phyloP scores from a whole-genome alignment of 345 rosid genomes.

The Eucalyptus microcorys region DNA sequence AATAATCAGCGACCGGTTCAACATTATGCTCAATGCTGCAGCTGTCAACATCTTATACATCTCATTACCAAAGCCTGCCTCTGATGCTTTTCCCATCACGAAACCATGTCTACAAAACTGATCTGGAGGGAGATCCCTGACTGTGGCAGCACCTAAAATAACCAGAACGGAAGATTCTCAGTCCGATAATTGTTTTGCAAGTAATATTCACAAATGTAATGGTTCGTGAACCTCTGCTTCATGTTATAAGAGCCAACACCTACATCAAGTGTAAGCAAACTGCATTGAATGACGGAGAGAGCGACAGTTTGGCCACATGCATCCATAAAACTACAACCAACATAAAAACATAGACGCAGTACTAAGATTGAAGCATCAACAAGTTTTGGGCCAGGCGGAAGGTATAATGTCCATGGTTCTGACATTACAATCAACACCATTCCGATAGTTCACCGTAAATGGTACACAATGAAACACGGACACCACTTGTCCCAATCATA shows the following conservation, averaged over 20 bases:
- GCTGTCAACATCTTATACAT: constrained; percentile 91
- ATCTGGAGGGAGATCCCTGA: constrained; percentile 68
- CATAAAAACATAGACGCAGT: not conserved
- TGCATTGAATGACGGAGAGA: not conserved
- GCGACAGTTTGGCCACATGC: not conserved
- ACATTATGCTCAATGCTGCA: constrained; percentile 81
- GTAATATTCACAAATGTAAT: not conserved
- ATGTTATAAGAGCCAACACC: not conserved
- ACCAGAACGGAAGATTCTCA: not conserved
- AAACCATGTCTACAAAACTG: constrained; percentile 74
- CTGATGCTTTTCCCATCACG: constrained; percentile 88
- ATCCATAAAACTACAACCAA: not conserved
- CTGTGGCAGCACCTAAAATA: constrained; percentile 52
- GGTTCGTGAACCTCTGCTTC: not conserved
- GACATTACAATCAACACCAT: not conserved
- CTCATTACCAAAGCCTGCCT: constrained; percentile 97
- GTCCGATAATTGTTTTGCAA: not conserved
- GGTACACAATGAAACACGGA: not conserved
- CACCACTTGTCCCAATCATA: not conserved
- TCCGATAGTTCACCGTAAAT: not conserved
- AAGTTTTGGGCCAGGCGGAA: not conserved
- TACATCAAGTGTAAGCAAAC: not conserved
- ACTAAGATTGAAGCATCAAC: not conserved
- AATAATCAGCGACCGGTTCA: constrained; percentile 93
- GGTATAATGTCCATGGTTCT: not conserved